Conservation (phyloP, 345 rosid genomes). For the Ceriops zippeliana region DNA sequence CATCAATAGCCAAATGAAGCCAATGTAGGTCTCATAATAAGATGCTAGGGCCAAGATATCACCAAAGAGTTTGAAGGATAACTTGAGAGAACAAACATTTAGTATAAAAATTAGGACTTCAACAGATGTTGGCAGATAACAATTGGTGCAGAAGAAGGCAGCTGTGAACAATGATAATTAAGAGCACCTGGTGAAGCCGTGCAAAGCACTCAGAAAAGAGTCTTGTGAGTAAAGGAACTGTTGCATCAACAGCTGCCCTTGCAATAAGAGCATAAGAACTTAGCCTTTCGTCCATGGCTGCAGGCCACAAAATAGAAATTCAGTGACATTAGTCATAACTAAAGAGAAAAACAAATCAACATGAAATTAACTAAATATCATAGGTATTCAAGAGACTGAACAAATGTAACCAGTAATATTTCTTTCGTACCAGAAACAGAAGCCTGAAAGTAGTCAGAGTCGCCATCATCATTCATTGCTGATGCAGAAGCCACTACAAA, state of each 20-base stretch:
- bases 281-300: slow-evolving; percentile 98
- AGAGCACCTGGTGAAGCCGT: slow-evolving; percentile 76
- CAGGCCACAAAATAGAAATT: slow-evolving; percentile 26
- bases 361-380: not conserved
- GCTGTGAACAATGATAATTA: slow-evolving; percentile 11
- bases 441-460: slow-evolving; percentile 63
- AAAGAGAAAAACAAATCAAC: slow-evolving; percentile 1
- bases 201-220: slow-evolving; percentile 66
- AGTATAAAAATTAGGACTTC: not conserved
- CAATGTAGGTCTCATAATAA: not conserved
- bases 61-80: not conserved
- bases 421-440: slow-evolving; percentile 72
- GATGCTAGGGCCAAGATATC: too few species aligned
- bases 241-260: slow-evolving; percentile 76
- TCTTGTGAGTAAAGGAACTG: slow-evolving; percentile 73
- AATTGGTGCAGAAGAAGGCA: slow-evolving; percentile 7
- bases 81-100: not conserved
- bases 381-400: slow-evolving; percentile 1
- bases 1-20: not conserved
- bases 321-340: slow-evolving; percentile 1
- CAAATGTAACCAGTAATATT: slow-evolving; percentile 6
- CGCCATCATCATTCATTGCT: slow-evolving; percentile 61
- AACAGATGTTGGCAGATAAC: slow-evolving; percentile 7
- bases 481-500: slow-evolving; percentile 59
- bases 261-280: slow-evolving; percentile 95